Conservation (phyloP, 1,284 basidiomycete genomes). For the Cutaneotrichosporon spelunceum region DNA sequence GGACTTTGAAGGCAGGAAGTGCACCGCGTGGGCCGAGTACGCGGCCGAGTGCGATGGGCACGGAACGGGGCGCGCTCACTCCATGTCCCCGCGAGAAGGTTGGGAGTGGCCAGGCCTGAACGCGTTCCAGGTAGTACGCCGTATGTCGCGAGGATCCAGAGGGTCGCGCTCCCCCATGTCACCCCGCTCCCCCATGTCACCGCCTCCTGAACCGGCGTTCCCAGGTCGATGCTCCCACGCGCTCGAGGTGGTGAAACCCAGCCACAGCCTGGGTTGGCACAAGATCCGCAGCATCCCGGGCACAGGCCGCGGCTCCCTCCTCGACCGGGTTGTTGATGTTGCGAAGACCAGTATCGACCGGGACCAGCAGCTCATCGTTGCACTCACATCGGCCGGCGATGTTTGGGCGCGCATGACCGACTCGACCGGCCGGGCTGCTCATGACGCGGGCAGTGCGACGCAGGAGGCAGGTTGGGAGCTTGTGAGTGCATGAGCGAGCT, state of each 20-base stretch:
- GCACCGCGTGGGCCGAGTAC: not conserved
- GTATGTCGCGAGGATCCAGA: not conserved
- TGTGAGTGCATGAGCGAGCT: not conserved
- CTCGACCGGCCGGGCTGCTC: not conserved
- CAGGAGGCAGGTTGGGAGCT: conserved; percentile 1
- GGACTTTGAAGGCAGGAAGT: not conserved
- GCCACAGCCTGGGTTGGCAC: not conserved
- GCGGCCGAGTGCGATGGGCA: not conserved
- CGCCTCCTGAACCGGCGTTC: not conserved
- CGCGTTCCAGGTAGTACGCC: not conserved
- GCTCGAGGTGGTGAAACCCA: not conserved
- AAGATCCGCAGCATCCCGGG: not conserved
- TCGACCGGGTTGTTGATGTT: not conserved
- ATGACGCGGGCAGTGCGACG: not conserved
- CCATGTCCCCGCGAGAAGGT: not conserved
- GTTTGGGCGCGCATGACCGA: conserved; percentile 5
- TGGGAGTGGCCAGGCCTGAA: not conserved
- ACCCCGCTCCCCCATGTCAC: not conserved
- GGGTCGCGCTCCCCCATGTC: not conserved
- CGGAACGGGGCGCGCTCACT: not conserved
- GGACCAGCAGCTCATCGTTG: not conserved
- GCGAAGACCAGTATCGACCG: not conserved
- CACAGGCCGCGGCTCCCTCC: not conserved
- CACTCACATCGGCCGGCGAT: not conserved
- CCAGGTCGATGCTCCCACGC: not conserved